Percentiles rank a stretch among this genome's conserved stretches.
phyloP scores from a whole-genome alignment of 805 yeast genomes.

The Spathaspora gorwiae region DNA sequence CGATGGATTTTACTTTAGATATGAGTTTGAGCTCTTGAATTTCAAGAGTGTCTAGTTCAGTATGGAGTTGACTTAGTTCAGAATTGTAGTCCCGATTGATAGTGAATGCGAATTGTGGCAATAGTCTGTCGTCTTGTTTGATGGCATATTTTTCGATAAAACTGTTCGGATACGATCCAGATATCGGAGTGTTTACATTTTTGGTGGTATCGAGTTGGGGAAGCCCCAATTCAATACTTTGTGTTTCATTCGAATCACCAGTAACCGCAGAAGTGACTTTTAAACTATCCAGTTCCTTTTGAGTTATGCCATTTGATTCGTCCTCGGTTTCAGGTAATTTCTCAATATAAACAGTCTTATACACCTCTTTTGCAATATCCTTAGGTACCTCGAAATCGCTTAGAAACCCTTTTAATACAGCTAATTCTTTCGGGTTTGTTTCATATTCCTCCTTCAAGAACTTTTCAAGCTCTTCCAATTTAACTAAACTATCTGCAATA shows the following conservation, averaged over 20 bases:
- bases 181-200: background rate
- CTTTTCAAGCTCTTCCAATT: slow-evolving; percentile 16
- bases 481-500: slow-evolving; percentile 28
- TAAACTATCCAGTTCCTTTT: too few relatives aligned
- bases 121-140: slow-evolving; percentile 1
- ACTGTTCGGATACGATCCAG: slow-evolving; percentile 16
- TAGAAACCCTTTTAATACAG: slow-evolving; percentile 18
- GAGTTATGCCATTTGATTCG: background rate
- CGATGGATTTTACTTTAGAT: slow-evolving; percentile 13
- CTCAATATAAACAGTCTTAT: slow-evolving; percentile 21
- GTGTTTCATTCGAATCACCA: slow-evolving; percentile 4
- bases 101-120: slow-evolving; percentile 18
- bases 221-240: background rate
- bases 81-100: slow-evolving; percentile 32
- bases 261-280: background rate
- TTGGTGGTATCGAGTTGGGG: background rate
- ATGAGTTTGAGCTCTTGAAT: slow-evolving; percentile 22
- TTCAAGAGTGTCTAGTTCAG: slow-evolving; percentile 20
- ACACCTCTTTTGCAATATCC: slow-evolving; percentile 39
- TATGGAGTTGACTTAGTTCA: slow-evolving; percentile 30
- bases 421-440: slow-evolving; percentile 16
- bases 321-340: slow-evolving; percentile 5
- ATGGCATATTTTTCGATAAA: slow-evolving; percentile 18
- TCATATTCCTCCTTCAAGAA: slow-evolving; percentile 13
- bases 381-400: slow-evolving; percentile 33